Evolutionary conservation across 495 filamentous ascomycete species (phyloP), one percentile per base, ranked within the genome.

Genomic region (Podospora pseudopauciseta): DNA sequence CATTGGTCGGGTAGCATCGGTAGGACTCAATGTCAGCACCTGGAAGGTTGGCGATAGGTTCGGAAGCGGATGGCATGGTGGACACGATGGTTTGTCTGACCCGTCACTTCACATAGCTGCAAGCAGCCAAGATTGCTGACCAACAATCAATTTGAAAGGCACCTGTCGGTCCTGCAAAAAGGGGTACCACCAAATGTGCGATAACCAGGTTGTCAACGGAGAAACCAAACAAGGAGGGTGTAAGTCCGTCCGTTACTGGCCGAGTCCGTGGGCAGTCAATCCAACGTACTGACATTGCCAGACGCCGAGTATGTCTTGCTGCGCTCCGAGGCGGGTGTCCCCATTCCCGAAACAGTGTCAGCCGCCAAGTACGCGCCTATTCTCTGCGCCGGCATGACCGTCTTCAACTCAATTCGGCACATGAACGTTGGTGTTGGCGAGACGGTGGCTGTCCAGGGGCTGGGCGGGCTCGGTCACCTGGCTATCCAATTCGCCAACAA

Each of bases 381-480:
- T 16, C 85, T 92, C 23, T 92, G 90, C 77, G 89, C 90, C 2
- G 90, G 89, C 61, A 84, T 91, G 60, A 90, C 89, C 28, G 86
- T 88, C 49, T 92, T 91, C 85, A 91, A 91, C 79, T 82, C 83
- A 5, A 87, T 92, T 59, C 85, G 89, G 26, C 82, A 85, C 58
- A 83, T 88, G 81, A 78, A 85, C 55, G 79, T 91, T 56, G 71
- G 79, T 18, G 78, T 81, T 0, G 89, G 89, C 34, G 83, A 82
- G 49, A 78, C 82, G 1, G 88, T 92, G 7, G 89, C 86, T 20
- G 71, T 91, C 11, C 87, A 90, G 73, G 89, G 88, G 0, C 82
- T 91, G 15, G 88, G 88, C 16, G 88, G 88, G 0, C 80, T 91
- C 0, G 89, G 90, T 23, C 89, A 91, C 77, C 74, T 91, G 15